Conservation (phyloP, 192 early-diverging fungal species). For the Entrophospora sp. region DNA sequence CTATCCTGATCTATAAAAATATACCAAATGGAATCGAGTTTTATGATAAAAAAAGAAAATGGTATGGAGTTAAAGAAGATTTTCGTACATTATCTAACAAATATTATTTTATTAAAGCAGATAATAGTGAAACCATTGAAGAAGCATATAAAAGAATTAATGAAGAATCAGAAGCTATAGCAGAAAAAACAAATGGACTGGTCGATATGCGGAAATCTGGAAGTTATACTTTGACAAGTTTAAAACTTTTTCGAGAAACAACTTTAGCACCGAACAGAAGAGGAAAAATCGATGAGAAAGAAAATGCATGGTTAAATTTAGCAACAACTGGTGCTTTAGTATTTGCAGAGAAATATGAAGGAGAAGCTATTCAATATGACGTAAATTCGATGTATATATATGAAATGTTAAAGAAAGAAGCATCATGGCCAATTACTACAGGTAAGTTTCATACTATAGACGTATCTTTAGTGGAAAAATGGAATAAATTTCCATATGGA, state of each 20-base stretch:
- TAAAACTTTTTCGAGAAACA: conserved; percentile 7
- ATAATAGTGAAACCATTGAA: not conserved
- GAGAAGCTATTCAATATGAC: conserved; percentile 11
- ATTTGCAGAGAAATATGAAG: conserved; percentile 9
- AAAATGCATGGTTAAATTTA: conserved; percentile 12
- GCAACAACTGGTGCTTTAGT: conserved; percentile 8
- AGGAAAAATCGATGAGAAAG: not conserved
- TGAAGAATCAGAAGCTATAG: conserved; percentile 6
- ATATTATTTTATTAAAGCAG: too few species aligned
- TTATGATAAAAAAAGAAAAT: not conserved
- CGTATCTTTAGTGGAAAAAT: not conserved
- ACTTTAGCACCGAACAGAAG: not conserved
- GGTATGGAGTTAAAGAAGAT: not conserved
- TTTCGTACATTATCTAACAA: too few species aligned
- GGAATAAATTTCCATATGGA: not conserved
- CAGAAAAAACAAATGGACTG: not conserved
- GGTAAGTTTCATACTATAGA: not conserved
- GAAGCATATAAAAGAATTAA: not conserved
- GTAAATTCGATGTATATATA: conserved; percentile 8
- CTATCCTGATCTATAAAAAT: not conserved
- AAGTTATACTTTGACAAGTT: conserved; percentile 6
- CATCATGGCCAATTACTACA: not conserved
- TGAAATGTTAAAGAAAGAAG: not conserved
- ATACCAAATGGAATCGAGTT: too few species aligned
- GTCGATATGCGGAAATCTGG: not conserved